A percentile compares a stretch with the other conserved stretches of the same genome.
These are phyloP conservation scores for Thermomucor indicae-seudaticae DNA, from an alignment of 371 early-diverging fungal species.

Conservation along the genomic window DNA sequence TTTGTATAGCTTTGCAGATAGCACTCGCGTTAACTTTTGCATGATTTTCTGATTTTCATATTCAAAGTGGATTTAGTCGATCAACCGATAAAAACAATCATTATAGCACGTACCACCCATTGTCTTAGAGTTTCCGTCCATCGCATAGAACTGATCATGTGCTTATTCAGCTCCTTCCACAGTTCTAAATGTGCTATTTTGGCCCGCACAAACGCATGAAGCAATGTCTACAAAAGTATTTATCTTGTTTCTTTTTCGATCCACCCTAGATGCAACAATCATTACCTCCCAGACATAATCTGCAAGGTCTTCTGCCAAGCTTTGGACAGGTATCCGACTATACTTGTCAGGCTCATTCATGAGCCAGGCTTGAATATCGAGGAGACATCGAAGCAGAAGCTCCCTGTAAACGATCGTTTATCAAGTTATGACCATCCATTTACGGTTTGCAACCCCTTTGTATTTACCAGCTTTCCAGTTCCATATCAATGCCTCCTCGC, in stretches of 20 bases:
- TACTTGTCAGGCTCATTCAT: slow-evolving; percentile 50
- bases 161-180: slow-evolving; percentile 48
- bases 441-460: too few relatives aligned
- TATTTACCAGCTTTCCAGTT: slow-evolving; percentile 55
- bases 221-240: slow-evolving; percentile 38
- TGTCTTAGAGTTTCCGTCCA: slow-evolving; percentile 54
- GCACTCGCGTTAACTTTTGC: slow-evolving; percentile 47
- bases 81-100: too few relatives aligned
- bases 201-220: slow-evolving; percentile 57
- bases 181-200: slow-evolving; percentile 36
- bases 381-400: slow-evolving; percentile 39
- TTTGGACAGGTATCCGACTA: slow-evolving; percentile 37
- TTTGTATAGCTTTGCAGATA: slow-evolving; percentile 46
- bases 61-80: too few relatives aligned
- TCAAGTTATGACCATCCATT: too few relatives aligned
- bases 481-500: slow-evolving; percentile 59
- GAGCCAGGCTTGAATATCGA: slow-evolving; percentile 53
- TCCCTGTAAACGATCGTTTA: slow-evolving; percentile 33
- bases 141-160: slow-evolving; percentile 38
- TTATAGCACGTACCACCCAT: slow-evolving; percentile 51
- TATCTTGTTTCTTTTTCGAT: background rate
- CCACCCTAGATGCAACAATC: background rate
- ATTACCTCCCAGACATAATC: slow-evolving; percentile 57
- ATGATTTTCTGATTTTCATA: slow-evolving; percentile 44
- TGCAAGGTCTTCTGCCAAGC: slow-evolving; percentile 52